Base-by-base conservation (phyloP, 208 protist genomes). In the Acanthamoeba royreba region DNA sequence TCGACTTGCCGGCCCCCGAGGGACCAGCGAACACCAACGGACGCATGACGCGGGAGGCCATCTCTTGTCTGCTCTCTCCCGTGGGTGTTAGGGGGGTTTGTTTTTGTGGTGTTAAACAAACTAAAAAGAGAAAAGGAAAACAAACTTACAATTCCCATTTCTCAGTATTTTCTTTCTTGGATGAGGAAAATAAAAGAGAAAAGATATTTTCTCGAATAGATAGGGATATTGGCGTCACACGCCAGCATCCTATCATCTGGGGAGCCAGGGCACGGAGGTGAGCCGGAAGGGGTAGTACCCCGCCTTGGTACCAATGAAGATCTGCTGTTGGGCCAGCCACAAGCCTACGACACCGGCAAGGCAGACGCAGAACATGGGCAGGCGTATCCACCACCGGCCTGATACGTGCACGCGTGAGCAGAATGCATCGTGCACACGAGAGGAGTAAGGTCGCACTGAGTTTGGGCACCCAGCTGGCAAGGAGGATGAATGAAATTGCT, bases 1-100 rank as follows among this genome's bases (percentile, higher is more conserved):
- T 96, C 81, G 91, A 92, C 81, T 96, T 96, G 52, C 95, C 95
- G 53, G 93, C 92, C 38, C 95, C 95, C 17, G 93, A 95, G 66
- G 95, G 95, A 25, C 95, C 95, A 33, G 92, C 86, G n/a, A 96
- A 79, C 8, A 96, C 81, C 33, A 96, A 61, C 46, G 95, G 95
- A 28, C 92, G 66, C 43, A 94, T 61, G 3, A 55, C 77, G 40
- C 45, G 45, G 40, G 77, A 4, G 7, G 33, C 8, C 77, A 86
- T 86, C 11, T 28, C 28, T 38, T 77, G 19, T 77, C 17, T 77
- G 49, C 49, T 58, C 15, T 58, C 49, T 58, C 49, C 15, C 49
- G 13, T n/a, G 49, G 22, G 22, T 13, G 22, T 58, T 58, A 13
- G 13, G 13, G 15, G 49, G 22, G 49, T 13, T 13, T 58, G 13